A percentile compares a stretch with the other conserved stretches of the same genome.
phyloP scores from a whole-genome alignment of 1,284 basidiomycete species.

The Rhodotorula sp. region DNA sequence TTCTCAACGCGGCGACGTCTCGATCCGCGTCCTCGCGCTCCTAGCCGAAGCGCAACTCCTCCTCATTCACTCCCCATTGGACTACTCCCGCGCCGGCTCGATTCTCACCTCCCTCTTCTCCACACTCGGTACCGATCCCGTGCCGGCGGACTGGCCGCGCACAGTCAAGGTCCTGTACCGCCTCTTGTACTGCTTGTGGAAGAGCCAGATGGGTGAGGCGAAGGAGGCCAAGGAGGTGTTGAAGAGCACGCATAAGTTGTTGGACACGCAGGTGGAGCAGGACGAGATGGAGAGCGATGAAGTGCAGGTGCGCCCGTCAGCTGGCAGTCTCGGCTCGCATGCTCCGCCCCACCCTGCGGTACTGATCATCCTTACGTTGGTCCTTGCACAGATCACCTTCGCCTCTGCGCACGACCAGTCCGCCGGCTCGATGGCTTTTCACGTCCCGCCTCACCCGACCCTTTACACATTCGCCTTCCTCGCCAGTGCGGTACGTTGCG shows the following conservation, averaged over 20 bases:
- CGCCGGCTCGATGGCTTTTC: background rate
- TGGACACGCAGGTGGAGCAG: conserved; percentile 9
- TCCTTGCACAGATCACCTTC: no score
- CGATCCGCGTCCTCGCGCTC: conserved; percentile 3
- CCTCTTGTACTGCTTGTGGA: conserved; percentile 11
- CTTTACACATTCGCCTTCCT: conserved; percentile 35
- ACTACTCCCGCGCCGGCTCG: background rate
- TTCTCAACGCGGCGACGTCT: background rate
- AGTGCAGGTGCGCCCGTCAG: background rate
- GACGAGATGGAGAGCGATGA: background rate
- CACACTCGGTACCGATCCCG: background rate
- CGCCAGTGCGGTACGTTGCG: conserved; percentile 23
- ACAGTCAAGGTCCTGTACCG: conserved; percentile 14
- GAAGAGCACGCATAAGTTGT: conserved; percentile 19
- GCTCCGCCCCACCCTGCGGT: no score
- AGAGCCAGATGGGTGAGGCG: conserved; percentile 12
- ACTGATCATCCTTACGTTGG: no score
- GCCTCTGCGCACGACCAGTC: no score
- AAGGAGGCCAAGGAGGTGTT: conserved; percentile 20
- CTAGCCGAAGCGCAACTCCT: conserved; percentile 7
- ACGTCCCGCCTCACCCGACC: conserved; percentile 11
- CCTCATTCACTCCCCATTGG: conserved; percentile 1
- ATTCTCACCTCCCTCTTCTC: background rate
- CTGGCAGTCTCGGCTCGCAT: no score
- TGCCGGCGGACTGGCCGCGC: background rate